phyloP scores from a whole-genome alignment of 306 rosid species.

The Casuarina cunninghamiana region DNA sequence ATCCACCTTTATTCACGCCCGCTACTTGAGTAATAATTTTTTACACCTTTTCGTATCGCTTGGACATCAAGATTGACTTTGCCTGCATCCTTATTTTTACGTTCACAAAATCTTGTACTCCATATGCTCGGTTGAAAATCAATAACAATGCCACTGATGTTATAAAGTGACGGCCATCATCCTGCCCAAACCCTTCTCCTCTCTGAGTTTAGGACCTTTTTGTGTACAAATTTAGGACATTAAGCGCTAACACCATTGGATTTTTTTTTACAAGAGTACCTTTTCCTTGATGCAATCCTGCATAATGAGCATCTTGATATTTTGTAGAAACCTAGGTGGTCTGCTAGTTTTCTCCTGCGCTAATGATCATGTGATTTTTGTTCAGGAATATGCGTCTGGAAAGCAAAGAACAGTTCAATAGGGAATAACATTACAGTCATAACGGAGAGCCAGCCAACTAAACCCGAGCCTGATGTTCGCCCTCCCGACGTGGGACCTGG shows the following conservation, averaged over 20 bases:
- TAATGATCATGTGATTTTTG: slow-evolving; percentile 30
- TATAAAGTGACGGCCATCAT: background rate
- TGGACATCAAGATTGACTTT: no score
- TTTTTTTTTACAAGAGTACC: background rate
- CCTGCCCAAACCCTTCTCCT: background rate
- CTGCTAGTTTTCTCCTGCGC: background rate
- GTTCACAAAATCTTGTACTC: no score
- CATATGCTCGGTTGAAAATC: background rate
- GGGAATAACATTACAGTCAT: slow-evolving; percentile 53
- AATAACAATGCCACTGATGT: background rate
- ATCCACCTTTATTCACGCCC: no score
- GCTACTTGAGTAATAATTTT: no score
- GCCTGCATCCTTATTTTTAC: no score
- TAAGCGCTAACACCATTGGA: background rate
- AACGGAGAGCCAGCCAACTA: slow-evolving; percentile 55
- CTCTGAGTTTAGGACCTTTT: background rate
- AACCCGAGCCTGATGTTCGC: slow-evolving; percentile 54
- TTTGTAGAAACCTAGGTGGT: background rate
- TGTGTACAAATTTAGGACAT: background rate
- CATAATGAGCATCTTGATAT: background rate
- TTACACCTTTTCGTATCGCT: no score
- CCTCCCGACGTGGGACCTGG: slow-evolving; percentile 52
- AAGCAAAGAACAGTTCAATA: slow-evolving; percentile 60
- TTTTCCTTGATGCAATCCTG: background rate
- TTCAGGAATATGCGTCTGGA: slow-evolving; percentile 78